Conservation (phyloP, 2,329 filamentous ascomycete species). For the Cladosporium sp. region DNA sequence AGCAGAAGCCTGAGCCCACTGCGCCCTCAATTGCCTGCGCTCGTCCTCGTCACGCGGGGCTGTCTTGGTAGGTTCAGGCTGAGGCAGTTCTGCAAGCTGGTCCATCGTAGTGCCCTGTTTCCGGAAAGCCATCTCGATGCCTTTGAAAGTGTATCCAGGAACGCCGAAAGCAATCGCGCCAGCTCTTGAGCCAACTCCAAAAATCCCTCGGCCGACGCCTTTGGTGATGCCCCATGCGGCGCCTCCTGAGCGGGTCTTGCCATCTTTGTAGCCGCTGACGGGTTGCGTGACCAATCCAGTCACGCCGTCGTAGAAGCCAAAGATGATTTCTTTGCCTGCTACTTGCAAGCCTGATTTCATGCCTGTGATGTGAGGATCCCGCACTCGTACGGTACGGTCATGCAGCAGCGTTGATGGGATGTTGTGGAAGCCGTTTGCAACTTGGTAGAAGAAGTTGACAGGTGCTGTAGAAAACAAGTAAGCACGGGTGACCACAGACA, state of each 20-base stretch:
- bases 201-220: slow-evolving; percentile 39
- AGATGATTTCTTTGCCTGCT: slow-evolving; percentile 4
- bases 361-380: slow-evolving; percentile 4
- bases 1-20: slow-evolving; percentile 6
- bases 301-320: slow-evolving; percentile 11
- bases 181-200: slow-evolving; percentile 70
- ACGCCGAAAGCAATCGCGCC: slow-evolving; percentile 54
- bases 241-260: slow-evolving; percentile 24
- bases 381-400: slow-evolving; percentile 1
- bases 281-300: slow-evolving; percentile 39
- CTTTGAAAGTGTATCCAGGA: slow-evolving; percentile 73
- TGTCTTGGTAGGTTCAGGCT: background rate
- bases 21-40: background rate
- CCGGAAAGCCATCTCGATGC: slow-evolving; percentile 65
- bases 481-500: slow-evolving; percentile 68
- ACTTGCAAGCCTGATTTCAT: background rate
- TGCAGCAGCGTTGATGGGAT: background rate
- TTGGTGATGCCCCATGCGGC: slow-evolving; percentile 2
- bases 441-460: slow-evolving; percentile 76
- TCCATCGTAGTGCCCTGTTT: slow-evolving; percentile 5
- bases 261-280: slow-evolving; percentile 57
- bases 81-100: background rate
- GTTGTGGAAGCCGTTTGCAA: slow-evolving; percentile 61
- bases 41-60: background rate
- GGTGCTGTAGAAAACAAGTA: slow-evolving; percentile 56